Conservation (phyloP, 192 early-diverging fungal species). For the Coemansia sp. region DNA sequence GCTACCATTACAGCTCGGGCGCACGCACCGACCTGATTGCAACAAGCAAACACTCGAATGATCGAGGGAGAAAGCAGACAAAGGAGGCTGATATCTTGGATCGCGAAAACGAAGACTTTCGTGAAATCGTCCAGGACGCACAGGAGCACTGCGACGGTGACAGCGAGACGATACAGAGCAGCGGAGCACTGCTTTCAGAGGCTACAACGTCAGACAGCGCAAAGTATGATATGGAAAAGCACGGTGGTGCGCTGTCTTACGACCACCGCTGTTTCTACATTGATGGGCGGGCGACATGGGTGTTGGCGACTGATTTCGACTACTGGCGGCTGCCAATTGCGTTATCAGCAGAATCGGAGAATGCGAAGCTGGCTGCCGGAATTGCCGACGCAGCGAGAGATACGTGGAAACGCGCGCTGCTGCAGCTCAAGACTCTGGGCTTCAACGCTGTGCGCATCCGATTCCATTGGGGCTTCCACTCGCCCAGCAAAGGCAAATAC, state of each 20-base stretch:
- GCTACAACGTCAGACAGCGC: conserved; percentile 35
- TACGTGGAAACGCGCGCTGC: conserved; percentile 66
- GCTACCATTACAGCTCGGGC: conserved; percentile 52
- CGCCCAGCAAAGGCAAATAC: conserved; percentile 70
- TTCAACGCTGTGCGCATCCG: conserved; percentile 83
- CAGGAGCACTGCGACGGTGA: conserved; percentile 34
- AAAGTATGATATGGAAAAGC: conserved; percentile 42
- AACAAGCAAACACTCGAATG: not conserved
- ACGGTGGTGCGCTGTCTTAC: conserved; percentile 37
- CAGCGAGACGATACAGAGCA: conserved; percentile 37
- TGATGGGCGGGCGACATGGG: conserved; percentile 62
- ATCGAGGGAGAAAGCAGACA: not conserved
- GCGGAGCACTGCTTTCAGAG: conserved; percentile 38
- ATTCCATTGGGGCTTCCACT: conserved; percentile 89
- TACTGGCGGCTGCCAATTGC: conserved; percentile 79
- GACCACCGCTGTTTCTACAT: conserved; percentile 71
- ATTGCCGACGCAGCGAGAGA: not conserved
- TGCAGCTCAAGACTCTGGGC: conserved; percentile 70
- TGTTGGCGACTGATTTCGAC: conserved; percentile 81
- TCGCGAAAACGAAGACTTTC: conserved; percentile 29
- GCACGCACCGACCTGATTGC: conserved; percentile 33
- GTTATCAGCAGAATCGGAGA: conserved; percentile 2
- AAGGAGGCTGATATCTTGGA: not conserved
- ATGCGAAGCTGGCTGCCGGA: not conserved
- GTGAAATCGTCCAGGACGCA: conserved; percentile 37